Conservation (phyloP, 441 rosid genomes). For the Gossypium lobatum region DNA sequence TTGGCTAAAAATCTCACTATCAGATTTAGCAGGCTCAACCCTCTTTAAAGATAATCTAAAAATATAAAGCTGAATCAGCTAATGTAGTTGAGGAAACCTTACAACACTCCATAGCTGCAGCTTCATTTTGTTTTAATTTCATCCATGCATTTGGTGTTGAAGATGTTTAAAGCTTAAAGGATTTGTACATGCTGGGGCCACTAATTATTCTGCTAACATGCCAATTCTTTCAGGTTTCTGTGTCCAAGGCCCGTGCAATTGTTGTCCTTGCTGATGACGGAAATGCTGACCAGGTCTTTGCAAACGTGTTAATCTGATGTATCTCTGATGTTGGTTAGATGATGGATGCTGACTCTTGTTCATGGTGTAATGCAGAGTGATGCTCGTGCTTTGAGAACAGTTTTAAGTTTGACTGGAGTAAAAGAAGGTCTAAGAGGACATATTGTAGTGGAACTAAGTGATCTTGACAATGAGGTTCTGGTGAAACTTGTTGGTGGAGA, state of each 20-base stretch:
- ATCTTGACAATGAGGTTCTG: conserved; percentile 71
- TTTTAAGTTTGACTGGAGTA: conserved; percentile 66
- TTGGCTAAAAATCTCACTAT: conserved; percentile 1
- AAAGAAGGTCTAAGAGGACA: conserved; percentile 72
- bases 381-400: conserved; percentile 75
- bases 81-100: neutral
- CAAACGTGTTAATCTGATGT: conserved; percentile 8
- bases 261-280: conserved; percentile 74
- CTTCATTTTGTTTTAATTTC: neutral
- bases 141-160: conserved; percentile 4
- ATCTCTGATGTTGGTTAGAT: conserved; percentile 11
- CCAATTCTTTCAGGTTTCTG: conserved; percentile 49
- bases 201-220: conserved; percentile 16
- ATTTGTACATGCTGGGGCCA: neutral
- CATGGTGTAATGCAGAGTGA: conserved; percentile 48
- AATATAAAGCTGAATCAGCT: neutral
- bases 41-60: neutral
- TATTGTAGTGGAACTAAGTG: conserved; percentile 70
- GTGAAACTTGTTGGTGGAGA: conserved; percentile 79
- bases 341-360: conserved; percentile 17
- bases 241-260: conserved; percentile 70
- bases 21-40: neutral
- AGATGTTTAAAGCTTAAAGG: neutral
- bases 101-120: neutral
- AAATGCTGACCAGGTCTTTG: conserved; percentile 73